Percentiles rank a stretch among this genome's conserved stretches.
These are phyloP conservation scores for Rhynchospora pubera DNA, from an alignment of 176 grass and related monocot genomes.

Conservation along the genomic window DNA sequence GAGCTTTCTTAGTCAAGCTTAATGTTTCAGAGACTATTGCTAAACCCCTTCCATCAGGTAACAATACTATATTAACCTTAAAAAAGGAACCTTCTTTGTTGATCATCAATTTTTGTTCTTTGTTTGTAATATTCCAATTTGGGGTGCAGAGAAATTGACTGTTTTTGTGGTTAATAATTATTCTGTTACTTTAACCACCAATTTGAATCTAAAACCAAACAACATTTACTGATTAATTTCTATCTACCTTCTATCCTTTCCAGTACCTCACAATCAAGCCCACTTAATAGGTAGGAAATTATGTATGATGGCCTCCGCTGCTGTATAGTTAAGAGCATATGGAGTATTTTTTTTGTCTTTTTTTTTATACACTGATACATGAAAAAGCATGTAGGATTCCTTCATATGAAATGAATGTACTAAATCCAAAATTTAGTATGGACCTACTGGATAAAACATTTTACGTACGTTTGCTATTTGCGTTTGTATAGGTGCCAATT, in stretches of 20 bases:
- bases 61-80: background rate
- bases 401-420: background rate
- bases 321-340: background rate
- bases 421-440: background rate
- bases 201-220: background rate
- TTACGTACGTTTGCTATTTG: background rate
- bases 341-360: background rate
- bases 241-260: background rate
- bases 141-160: background rate
- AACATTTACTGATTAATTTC: background rate
- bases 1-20: constrained; percentile 88
- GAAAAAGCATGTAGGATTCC: background rate
- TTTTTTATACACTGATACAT: background rate
- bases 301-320: background rate
- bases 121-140: background rate
- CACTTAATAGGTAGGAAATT: background rate
- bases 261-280: background rate
- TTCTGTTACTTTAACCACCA: background rate
- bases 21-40: constrained; percentile 50
- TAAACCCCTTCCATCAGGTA: constrained; percentile 54
- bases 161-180: background rate
- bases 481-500: constrained; percentile 52
- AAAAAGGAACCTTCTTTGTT: background rate
- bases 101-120: background rate
- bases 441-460: background rate